These are phyloP conservation scores for Leptoxyphium fumago DNA, from an alignment of 2,329 filamentous ascomycete genomes.

Conservation along the genomic window DNA sequence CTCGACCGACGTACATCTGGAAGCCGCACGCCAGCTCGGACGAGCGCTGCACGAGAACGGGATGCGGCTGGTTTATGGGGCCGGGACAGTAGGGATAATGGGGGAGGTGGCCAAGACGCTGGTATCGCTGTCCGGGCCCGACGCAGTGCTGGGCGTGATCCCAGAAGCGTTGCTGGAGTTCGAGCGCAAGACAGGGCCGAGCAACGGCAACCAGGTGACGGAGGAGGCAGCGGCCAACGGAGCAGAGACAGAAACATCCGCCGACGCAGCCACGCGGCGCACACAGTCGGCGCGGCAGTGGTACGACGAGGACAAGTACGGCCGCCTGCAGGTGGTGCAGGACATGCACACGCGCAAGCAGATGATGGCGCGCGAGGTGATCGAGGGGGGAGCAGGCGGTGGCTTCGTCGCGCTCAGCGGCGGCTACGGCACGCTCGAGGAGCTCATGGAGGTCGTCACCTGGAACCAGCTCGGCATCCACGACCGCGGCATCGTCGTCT, in stretches of 20 bases:
- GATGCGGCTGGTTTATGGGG: conserved; percentile 82
- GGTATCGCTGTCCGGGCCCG: conserved; percentile 65
- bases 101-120: conserved; percentile 81
- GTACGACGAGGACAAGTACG: conserved; percentile 45
- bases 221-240: conserved; percentile 26
- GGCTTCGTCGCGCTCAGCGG: conserved; percentile 83
- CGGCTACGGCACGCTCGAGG: conserved; percentile 90
- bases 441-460: conserved; percentile 78
- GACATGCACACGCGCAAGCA: conserved; percentile 97
- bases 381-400: conserved; percentile 63
- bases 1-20: conserved; percentile 56
- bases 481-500: conserved; percentile 58
- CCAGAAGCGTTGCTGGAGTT: conserved; percentile 68
- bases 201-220: conserved; percentile 28
- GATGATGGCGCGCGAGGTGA: conserved; percentile 80
- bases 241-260: conserved; percentile 8
- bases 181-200: conserved; percentile 42
- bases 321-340: conserved; percentile 71
- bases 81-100: conserved; percentile 90
- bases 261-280: too few relatives aligned
- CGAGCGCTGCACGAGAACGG: conserved; percentile 58
- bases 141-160: conserved; percentile 83
- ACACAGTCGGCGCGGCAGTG: too few relatives aligned
- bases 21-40: conserved; percentile 63
- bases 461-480: conserved; percentile 97